Conservation (phyloP, 2,329 filamentous ascomycete genomes). For the Talaromyces rugulosus region DNA sequence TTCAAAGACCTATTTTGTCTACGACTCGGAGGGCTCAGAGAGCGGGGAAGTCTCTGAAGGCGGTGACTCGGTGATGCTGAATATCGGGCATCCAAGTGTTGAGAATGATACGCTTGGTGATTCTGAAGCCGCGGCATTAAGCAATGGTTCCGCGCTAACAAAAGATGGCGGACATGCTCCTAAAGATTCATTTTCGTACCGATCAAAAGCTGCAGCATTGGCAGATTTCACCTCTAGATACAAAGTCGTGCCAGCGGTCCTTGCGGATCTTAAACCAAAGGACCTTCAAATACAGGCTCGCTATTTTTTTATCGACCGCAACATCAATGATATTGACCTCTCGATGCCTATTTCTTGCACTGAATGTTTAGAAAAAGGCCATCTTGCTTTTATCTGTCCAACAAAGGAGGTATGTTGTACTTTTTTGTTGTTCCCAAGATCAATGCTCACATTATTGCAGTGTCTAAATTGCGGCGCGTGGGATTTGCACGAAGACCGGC, state of each 20-base stretch:
- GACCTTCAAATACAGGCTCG: conserved; percentile 39
- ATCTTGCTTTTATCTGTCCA: conserved; percentile 41
- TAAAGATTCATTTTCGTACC: not conserved
- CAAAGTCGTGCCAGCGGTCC: conserved; percentile 25
- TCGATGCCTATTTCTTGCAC: conserved; percentile 39
- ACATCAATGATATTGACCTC: conserved; percentile 36
- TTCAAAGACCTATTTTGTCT: conserved; percentile 17
- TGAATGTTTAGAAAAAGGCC: conserved; percentile 39
- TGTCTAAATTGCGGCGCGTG: conserved; percentile 42
- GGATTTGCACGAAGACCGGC: conserved; percentile 35
- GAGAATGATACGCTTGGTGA: not conserved
- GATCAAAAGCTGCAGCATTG: conserved; percentile 33
- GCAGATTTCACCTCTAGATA: conserved; percentile 31
- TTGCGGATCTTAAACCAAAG: conserved; percentile 34
- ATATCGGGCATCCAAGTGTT: conserved; percentile 27
- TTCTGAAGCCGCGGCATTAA: not conserved
- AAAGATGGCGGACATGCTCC: not conserved
- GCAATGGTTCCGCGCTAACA: not conserved
- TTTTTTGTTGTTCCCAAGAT: not conserved
- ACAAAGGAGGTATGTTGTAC: conserved; percentile 33
- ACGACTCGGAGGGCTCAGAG: conserved; percentile 25
- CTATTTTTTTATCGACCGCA: conserved; percentile 36
- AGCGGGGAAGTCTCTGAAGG: conserved; percentile 28
- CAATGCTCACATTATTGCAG: conserved; percentile 16
- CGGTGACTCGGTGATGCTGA: conserved; percentile 41